These are phyloP conservation scores for Cladosporium sp. DNA, from an alignment of 2,329 filamentous ascomycete species.

Conservation along the genomic window DNA sequence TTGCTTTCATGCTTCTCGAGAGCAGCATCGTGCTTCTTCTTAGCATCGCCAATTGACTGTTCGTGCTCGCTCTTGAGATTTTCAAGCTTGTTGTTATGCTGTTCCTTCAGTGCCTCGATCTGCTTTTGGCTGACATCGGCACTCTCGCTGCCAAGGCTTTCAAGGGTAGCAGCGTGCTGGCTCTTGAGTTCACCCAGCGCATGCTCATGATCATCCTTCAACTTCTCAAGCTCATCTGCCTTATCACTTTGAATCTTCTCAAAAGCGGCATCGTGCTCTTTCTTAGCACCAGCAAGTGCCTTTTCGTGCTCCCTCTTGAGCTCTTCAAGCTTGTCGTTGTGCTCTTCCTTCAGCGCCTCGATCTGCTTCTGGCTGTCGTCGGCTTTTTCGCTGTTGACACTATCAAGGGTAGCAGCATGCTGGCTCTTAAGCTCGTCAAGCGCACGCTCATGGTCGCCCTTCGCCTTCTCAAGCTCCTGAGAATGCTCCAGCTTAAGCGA, in stretches of 20 bases:
- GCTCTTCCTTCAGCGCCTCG: constrained; percentile 18
- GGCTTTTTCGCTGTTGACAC: neutral
- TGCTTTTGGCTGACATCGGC: constrained; percentile 4
- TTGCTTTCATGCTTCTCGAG: neutral
- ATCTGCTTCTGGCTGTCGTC: constrained; percentile 19
- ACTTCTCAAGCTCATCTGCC: neutral
- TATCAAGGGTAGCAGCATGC: constrained; percentile 7
- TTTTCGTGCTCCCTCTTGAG: constrained; percentile 2
- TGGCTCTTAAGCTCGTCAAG: constrained; percentile 11
- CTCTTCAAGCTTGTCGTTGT: constrained; percentile 7
- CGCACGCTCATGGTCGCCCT: constrained; percentile 15
- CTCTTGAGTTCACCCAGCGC: constrained; percentile 19
- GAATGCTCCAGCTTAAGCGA: constrained; percentile 21
- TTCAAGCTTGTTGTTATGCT: neutral
- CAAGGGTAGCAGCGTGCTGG: constrained; percentile 13
- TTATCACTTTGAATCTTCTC: neutral
- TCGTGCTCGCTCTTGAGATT: neutral
- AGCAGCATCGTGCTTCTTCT: neutral
- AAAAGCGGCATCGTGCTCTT: neutral
- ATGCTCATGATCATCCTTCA: neutral
- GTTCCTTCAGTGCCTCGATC: constrained; percentile 8
- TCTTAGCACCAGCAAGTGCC: neutral
- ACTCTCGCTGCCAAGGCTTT: neutral
- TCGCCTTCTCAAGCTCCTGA: constrained; percentile 4
- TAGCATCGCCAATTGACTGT: neutral